Evolutionary conservation across 805 yeast species (phyloP).

Genomic region (Lipomyces anomalus): DNA sequence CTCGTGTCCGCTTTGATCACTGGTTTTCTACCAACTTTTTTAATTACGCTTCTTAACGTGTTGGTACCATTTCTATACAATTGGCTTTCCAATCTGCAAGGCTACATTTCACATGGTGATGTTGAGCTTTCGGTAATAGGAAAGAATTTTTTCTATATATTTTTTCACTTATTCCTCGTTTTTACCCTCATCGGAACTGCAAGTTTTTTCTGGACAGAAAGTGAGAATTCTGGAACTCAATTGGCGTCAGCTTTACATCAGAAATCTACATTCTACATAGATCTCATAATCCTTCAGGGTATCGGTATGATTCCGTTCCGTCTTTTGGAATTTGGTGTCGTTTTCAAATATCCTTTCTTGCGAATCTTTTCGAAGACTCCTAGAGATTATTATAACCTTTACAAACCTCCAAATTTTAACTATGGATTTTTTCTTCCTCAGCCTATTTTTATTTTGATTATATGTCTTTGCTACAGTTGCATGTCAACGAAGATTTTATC

Average conservation of each 20-base stretch:
- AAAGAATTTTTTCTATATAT: slow-evolving; percentile 89
- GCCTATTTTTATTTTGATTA: slow-evolving; percentile 77
- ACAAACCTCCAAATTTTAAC: slow-evolving; percentile 86
- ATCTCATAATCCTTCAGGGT: slow-evolving; percentile 68
- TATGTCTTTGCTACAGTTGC: slow-evolving; percentile 80
- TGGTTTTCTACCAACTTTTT: slow-evolving; percentile 83
- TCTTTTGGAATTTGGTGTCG: slow-evolving; percentile 70
- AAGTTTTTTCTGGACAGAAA: slow-evolving; percentile 69
- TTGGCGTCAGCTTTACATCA: slow-evolving; percentile 76
- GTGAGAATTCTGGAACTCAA: slow-evolving; percentile 80
- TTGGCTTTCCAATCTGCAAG: slow-evolving; percentile 77
- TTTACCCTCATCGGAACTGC: slow-evolving; percentile 94
- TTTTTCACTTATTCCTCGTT: slow-evolving; percentile 87
- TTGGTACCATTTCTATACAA: slow-evolving; percentile 81
- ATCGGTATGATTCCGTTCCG: slow-evolving; percentile 87
- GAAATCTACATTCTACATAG: slow-evolving; percentile 83
- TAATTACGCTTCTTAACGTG: slow-evolving; percentile 78
- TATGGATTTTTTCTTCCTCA: slow-evolving; percentile 90
- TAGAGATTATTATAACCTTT: slow-evolving; percentile 66
- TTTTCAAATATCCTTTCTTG: slow-evolving; percentile 67
- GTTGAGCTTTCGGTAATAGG: slow-evolving; percentile 85
- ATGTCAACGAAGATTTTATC: slow-evolving; percentile 81
- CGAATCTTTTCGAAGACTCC: slow-evolving; percentile 68
- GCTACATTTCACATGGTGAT: slow-evolving; percentile 85
- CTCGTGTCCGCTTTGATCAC: slow-evolving; percentile 79